These are phyloP conservation scores for Trifolium pratense DNA, from an alignment of 306 rosid species.

Conservation along the genomic window DNA sequence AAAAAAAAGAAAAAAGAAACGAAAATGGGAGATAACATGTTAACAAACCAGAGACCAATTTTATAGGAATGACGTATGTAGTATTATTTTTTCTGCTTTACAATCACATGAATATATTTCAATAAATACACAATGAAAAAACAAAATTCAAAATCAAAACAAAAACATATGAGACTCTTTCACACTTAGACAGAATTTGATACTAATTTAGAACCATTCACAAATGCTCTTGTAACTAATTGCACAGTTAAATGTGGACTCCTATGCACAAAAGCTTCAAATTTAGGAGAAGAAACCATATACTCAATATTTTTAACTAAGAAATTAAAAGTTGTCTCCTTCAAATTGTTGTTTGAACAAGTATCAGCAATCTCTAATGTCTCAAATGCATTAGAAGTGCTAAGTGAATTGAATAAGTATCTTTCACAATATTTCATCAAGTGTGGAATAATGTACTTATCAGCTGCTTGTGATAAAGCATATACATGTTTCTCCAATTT, in stretches of 20 bases:
- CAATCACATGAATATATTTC: neutral
- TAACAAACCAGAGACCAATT: neutral
- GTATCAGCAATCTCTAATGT: slow-evolving; percentile 68
- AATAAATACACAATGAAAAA: slow-evolving; percentile 17
- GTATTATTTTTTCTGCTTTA: neutral
- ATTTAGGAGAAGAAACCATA: slow-evolving; percentile 54
- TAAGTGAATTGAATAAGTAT: slow-evolving; percentile 51
- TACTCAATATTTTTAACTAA: slow-evolving; percentile 58
- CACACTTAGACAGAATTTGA: neutral
- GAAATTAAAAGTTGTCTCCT: slow-evolving; percentile 61
- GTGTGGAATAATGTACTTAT: slow-evolving; percentile 73
- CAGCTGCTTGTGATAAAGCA: slow-evolving; percentile 71
- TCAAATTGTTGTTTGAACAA: slow-evolving; percentile 58
- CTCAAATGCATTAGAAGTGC: slow-evolving; percentile 56
- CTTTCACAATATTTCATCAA: slow-evolving; percentile 66
- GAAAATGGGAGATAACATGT: neutral
- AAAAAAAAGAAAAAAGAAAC: neutral
- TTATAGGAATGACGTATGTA: neutral
- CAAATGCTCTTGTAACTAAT: slow-evolving; percentile 63
- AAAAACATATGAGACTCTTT: neutral
- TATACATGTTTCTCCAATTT: slow-evolving; percentile 64
- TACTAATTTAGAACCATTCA: slow-evolving; percentile 45
- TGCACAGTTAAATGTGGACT: slow-evolving; percentile 74
- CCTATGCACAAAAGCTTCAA: slow-evolving; percentile 66
- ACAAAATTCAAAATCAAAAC: slow-evolving; percentile 1